These are phyloP conservation scores for Orbilia brochopaga DNA, from an alignment of 2,329 filamentous ascomycete species.

Conservation along the genomic window DNA sequence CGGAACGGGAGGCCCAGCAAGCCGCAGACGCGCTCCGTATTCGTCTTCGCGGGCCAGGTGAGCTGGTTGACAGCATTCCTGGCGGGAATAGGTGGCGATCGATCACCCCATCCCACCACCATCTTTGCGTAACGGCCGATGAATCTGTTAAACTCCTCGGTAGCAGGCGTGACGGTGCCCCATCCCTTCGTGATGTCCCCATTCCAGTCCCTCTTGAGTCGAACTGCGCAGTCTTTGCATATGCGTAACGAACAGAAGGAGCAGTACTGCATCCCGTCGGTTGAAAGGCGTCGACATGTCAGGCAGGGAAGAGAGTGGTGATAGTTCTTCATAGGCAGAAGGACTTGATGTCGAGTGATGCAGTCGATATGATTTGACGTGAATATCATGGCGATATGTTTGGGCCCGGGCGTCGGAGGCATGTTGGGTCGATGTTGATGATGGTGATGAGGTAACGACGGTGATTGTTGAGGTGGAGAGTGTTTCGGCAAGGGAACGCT, in stretches of 20 bases:
- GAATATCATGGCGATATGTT: constrained; percentile 38
- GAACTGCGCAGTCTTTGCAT: constrained; percentile 34
- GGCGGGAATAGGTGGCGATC: constrained; percentile 28
- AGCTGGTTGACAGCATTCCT: constrained; percentile 37
- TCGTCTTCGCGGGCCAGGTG: constrained; percentile 28
- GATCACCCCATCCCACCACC: constrained; percentile 39
- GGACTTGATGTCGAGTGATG: constrained; percentile 33
- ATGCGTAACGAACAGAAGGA: constrained; percentile 41
- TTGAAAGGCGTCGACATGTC: constrained; percentile 34
- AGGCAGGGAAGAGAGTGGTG: constrained; percentile 45
- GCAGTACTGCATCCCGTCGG: constrained; percentile 46
- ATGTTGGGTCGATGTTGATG: constrained; percentile 28
- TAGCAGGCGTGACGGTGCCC: constrained; percentile 37
- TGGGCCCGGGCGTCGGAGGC: constrained; percentile 42
- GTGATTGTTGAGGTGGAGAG: constrained; percentile 5
- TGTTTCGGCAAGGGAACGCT: constrained; percentile 18
- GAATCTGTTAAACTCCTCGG: constrained; percentile 39
- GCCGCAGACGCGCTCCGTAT: constrained; percentile 38
- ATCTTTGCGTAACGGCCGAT: constrained; percentile 34
- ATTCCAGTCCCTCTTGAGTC: constrained; percentile 47
- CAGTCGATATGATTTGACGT: constrained; percentile 42
- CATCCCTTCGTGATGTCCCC: constrained; percentile 48
- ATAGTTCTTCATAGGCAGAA: constrained; percentile 44
- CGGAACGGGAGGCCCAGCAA: constrained; percentile 37
- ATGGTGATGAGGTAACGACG: background rate